Conservation (phyloP, 805 yeast species). For the Candida morakotiae region DNA sequence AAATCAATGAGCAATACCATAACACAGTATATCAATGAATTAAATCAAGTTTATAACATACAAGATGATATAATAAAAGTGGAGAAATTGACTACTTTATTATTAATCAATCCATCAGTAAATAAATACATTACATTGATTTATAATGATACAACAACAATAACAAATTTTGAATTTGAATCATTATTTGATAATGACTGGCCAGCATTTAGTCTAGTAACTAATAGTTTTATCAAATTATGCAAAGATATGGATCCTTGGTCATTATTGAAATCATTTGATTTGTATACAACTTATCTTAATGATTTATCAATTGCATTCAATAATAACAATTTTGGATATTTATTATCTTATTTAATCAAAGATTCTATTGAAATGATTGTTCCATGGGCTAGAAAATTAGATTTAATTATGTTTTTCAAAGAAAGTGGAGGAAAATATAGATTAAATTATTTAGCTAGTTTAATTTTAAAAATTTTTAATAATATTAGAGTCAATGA, state of each 20-base stretch:
- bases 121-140: conserved; percentile 24
- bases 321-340: conserved; percentile 39
- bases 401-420: conserved; percentile 39
- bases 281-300: conserved; percentile 44
- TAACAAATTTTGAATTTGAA: conserved; percentile 13
- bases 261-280: conserved; percentile 50
- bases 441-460: conserved; percentile 47
- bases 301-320: conserved; percentile 48
- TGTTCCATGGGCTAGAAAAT: conserved; percentile 41
- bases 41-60: conserved; percentile 4
- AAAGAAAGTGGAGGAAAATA: conserved; percentile 40
- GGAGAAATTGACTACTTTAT: conserved; percentile 15
- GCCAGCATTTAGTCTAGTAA: conserved; percentile 43
- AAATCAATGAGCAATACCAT: background rate
- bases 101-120: conserved; percentile 20
- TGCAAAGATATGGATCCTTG: conserved; percentile 52
- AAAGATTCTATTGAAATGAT: conserved; percentile 33
- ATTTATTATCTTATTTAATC: conserved; percentile 32
- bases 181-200: conserved; percentile 31
- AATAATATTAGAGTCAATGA: conserved; percentile 50
- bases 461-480: conserved; percentile 53
- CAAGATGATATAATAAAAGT: conserved; percentile 13
- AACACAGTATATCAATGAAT: conserved; percentile 4
- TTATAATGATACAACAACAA: conserved; percentile 13
- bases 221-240: conserved; percentile 43